phyloP scores from a whole-genome alignment of 768 basidiomycete species.

The Leccinum rimulosum region DNA sequence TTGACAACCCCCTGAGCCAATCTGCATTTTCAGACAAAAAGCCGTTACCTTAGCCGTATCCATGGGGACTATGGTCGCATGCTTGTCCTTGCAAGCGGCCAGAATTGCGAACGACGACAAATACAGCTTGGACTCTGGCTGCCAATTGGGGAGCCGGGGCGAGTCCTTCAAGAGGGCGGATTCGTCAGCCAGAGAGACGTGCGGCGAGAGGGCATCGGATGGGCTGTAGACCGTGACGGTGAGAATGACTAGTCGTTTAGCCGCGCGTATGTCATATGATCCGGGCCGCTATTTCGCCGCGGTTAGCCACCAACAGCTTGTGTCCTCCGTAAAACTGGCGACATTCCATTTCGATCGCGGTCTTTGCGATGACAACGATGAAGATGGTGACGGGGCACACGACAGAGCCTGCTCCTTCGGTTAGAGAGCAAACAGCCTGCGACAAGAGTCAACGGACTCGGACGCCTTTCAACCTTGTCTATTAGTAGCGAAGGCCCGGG shows the following conservation, averaged over 20 bases:
- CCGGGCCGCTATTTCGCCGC: slow-evolving; percentile 70
- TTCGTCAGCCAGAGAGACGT: slow-evolving; percentile 56
- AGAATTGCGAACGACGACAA: slow-evolving; percentile 39
- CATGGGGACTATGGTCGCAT: slow-evolving; percentile 54
- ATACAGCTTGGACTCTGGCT: slow-evolving; percentile 46
- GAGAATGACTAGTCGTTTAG: slow-evolving; percentile 46
- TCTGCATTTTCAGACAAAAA: slow-evolving; percentile 64
- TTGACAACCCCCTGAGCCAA: slow-evolving; percentile 48
- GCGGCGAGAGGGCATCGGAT: slow-evolving; percentile 55
- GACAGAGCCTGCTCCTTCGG: background rate
- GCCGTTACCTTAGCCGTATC: too few species aligned
- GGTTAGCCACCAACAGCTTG: slow-evolving; percentile 64
- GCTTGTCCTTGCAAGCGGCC: slow-evolving; percentile 38
- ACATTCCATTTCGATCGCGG: slow-evolving; percentile 8
- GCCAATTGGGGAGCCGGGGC: background rate
- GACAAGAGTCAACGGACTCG: too few species aligned
- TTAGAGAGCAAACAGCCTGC: too few species aligned
- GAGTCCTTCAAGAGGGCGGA: slow-evolving; percentile 36
- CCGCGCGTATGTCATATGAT: slow-evolving; percentile 60
- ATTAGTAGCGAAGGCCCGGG: too few species aligned
- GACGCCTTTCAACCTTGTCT: too few species aligned
- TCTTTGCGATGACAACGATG: background rate
- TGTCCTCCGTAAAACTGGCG: slow-evolving; percentile 29
- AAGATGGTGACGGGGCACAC: background rate
- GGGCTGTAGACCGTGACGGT: slow-evolving; percentile 60